These are phyloP conservation scores for Cladophialophora bantiana DNA, from an alignment of 2,329 filamentous ascomycete genomes.

Conservation along the genomic window DNA sequence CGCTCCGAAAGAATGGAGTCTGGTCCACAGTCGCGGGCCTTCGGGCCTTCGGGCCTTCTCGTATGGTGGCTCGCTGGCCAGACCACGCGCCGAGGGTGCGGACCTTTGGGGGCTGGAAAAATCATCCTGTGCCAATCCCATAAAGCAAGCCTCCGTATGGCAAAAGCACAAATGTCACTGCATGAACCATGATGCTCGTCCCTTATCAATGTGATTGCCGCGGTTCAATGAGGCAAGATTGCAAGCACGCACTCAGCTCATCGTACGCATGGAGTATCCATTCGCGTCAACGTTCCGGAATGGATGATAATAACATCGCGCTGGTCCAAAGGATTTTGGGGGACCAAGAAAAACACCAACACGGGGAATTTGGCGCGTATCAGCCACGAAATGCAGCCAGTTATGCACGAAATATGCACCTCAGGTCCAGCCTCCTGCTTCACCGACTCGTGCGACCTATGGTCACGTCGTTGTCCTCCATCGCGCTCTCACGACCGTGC, in stretches of 20 bases:
- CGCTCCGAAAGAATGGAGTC: not conserved
- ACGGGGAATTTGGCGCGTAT: slow-evolving; percentile 28
- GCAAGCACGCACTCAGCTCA: not conserved
- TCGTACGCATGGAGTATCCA: not conserved
- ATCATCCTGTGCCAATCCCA: not conserved
- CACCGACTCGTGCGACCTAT: slow-evolving; percentile 29
- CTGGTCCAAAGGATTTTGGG: not conserved
- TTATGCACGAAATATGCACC: slow-evolving; percentile 31
- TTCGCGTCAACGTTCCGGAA: slow-evolving; percentile 8
- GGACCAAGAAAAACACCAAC: slow-evolving; percentile 2
- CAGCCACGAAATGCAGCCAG: slow-evolving; percentile 28
- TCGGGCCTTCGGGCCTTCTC: no score
- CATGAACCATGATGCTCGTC: not conserved
- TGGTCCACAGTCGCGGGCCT: not conserved
- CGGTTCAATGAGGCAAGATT: not conserved
- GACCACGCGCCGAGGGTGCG: slow-evolving; percentile 1
- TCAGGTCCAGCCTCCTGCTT: slow-evolving; percentile 22
- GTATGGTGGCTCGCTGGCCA: not conserved
- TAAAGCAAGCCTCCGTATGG: not conserved
- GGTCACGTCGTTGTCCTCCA: slow-evolving; percentile 22
- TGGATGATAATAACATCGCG: not conserved
- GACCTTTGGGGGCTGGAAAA: not conserved
- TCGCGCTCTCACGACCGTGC: slow-evolving; percentile 39
- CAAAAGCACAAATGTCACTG: not conserved
- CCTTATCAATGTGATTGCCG: not conserved